A percentile compares a stretch with the other conserved stretches of the same genome.
Conservation (phyloP, 257 asterid species). For the Oldenlandia corymbosa region DNA sequence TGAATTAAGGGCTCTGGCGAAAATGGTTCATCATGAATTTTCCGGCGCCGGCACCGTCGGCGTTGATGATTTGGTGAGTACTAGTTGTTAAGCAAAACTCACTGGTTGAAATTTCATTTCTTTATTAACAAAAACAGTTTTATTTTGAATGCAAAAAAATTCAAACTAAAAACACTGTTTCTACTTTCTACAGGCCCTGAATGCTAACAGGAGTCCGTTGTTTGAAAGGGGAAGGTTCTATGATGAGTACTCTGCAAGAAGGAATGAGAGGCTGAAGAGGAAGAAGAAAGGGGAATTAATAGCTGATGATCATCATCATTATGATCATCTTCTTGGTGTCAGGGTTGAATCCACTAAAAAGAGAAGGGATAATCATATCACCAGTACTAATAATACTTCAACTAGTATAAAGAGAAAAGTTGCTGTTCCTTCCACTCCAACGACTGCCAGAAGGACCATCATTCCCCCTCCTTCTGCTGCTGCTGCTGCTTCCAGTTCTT, state of each 20-base stretch:
- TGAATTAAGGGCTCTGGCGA: conserved; percentile 60
- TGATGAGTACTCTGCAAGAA: conserved; percentile 74
- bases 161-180: too few species aligned
- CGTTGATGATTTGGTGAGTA: too few species aligned
- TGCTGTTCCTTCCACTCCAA: conserved; percentile 44
- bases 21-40: conserved; percentile 62
- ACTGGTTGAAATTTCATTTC: too few species aligned
- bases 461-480: background rate
- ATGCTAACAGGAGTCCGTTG: conserved; percentile 40
- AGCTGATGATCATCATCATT: conserved; percentile 44
- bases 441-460: conserved; percentile 39
- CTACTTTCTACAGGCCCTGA: too few species aligned
- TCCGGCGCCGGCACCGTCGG: conserved; percentile 22
- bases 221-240: conserved; percentile 81
- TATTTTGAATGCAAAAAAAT: too few species aligned
- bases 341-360: conserved; percentile 66
- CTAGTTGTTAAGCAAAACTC: too few species aligned
- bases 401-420: conserved; percentile 42
- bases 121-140: too few species aligned
- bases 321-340: conserved; percentile 55
- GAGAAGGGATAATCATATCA: conserved; percentile 66
- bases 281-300: conserved; percentile 62
- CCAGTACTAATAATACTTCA: conserved; percentile 30
- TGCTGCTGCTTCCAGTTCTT: conserved; percentile 19
- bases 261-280: conserved; percentile 86